phyloP scores from a whole-genome alignment of 371 early-diverging fungal species.

The Batrachochytrium dendrobatidis region DNA sequence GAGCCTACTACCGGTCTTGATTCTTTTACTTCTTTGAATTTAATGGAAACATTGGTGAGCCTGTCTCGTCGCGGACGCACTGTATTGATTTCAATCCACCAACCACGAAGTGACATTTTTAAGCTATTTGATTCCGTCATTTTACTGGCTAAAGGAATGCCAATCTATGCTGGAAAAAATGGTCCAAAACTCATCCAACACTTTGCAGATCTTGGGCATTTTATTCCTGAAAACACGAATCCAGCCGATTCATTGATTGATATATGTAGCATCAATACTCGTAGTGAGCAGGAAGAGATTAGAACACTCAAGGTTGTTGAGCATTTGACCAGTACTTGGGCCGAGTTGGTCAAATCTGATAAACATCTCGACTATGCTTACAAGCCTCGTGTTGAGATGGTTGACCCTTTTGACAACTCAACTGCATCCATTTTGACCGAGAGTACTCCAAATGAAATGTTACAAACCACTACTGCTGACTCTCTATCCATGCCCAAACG shows the following conservation, averaged over 20 bases:
- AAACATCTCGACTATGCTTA: background rate
- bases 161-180: slow-evolving; percentile 42
- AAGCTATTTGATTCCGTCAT: slow-evolving; percentile 49
- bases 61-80: slow-evolving; percentile 59
- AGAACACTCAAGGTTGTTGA: slow-evolving; percentile 11
- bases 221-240: slow-evolving; percentile 79
- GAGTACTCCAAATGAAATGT: background rate
- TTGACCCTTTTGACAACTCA: background rate
- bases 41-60: slow-evolving; percentile 48
- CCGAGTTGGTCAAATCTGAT: background rate
- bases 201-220: slow-evolving; percentile 8
- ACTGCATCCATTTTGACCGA: no score
- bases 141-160: slow-evolving; percentile 43
- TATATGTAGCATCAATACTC: slow-evolving; percentile 36
- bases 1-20: slow-evolving; percentile 89
- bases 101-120: slow-evolving; percentile 47
- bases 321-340: slow-evolving; percentile 21
- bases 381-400: background rate
- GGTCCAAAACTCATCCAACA: background rate
- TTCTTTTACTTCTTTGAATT: slow-evolving; percentile 57
- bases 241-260: slow-evolving; percentile 88
- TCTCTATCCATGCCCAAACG: no score
- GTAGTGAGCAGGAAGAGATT: slow-evolving; percentile 20
- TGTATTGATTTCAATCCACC: slow-evolving; percentile 58
- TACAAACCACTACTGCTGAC: no score